Evolutionary conservation across 495 filamentous ascomycete genomes (phyloP).

Genomic region (Penicillium riverlandense): DNA sequence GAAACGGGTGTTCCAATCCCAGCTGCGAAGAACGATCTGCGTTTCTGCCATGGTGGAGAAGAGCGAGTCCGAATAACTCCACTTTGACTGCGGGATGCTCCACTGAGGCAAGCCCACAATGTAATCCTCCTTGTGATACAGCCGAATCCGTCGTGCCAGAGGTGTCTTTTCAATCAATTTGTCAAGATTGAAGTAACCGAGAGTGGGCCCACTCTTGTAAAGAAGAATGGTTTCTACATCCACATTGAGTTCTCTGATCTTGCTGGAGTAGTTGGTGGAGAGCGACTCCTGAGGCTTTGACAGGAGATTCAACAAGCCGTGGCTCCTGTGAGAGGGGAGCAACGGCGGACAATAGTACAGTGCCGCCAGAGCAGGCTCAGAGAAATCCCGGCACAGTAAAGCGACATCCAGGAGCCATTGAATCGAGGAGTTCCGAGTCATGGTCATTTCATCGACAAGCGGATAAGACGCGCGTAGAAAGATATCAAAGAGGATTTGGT

Average conservation of each 20-base stretch:
- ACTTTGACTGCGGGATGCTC: constrained; percentile 37
- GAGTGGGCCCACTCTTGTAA: constrained; percentile 35
- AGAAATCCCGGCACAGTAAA: constrained; percentile 55
- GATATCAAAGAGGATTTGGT: constrained; percentile 61
- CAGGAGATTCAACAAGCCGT: constrained; percentile 43
- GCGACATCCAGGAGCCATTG: constrained; percentile 57
- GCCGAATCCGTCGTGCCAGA: constrained; percentile 30
- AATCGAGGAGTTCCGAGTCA: constrained; percentile 32
- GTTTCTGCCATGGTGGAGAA: constrained; percentile 46
- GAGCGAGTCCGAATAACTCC: constrained; percentile 53
- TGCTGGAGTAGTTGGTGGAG: constrained; percentile 52
- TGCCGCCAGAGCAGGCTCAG: constrained; percentile 67
- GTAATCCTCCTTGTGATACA: constrained; percentile 35
- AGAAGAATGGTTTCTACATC: constrained; percentile 46
- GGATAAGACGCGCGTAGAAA: constrained; percentile 61
- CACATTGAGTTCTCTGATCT: constrained; percentile 62
- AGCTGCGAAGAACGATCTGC: constrained; percentile 50
- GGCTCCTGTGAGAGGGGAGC: constrained; percentile 39
- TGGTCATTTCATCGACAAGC: constrained; percentile 41
- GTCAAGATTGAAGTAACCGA: constrained; percentile 41
- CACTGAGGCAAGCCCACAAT: constrained; percentile 19
- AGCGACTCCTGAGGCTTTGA: constrained; percentile 29
- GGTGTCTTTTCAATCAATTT: constrained; percentile 35
- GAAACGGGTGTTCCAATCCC: constrained; percentile 74
- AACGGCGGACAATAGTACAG: constrained; percentile 66